phyloP scores from a whole-genome alignment of 148 eudicot genomes.

The Mesembryanthemum crystallinum region DNA sequence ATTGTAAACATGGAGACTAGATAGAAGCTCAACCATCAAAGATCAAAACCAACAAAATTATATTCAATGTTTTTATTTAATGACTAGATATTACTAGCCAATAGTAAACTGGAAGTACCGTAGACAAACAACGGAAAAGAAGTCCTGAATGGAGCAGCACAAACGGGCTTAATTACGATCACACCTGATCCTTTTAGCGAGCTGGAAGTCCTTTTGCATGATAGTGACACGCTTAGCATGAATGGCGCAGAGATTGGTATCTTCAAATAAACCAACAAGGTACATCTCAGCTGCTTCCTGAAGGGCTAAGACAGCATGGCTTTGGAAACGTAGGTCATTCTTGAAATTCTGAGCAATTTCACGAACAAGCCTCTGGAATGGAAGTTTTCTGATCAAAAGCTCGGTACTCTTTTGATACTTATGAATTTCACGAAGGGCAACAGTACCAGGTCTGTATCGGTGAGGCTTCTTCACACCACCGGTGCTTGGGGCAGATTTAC shows the following conservation, averaged over 20 bases:
- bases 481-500: constrained; percentile 6
- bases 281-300: constrained; percentile 37
- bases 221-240: constrained; percentile 62
- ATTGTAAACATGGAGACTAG: neutral
- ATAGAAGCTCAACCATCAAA: neutral
- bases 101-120: neutral
- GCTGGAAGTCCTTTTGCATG: constrained; percentile 60
- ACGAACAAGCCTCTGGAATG: neutral
- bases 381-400: constrained; percentile 1
- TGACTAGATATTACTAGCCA: neutral
- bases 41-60: neutral
- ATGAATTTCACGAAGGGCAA: constrained; percentile 61
- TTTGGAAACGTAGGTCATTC: neutral
- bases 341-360: constrained; percentile 10
- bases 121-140: neutral
- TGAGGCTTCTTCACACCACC: constrained; percentile 59
- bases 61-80: neutral
- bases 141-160: neutral
- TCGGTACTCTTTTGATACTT: constrained; percentile 22
- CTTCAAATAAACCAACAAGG: constrained; percentile 57
- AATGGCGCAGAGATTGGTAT: constrained; percentile 58
- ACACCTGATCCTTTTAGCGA: constrained; percentile 60
- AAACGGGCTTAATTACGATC: constrained; percentile 39
- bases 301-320: constrained; percentile 6
- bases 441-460: constrained; percentile 63